These are phyloP conservation scores for Yarrowia yakushimensis DNA, from an alignment of 805 yeast species.

Conservation along the genomic window DNA sequence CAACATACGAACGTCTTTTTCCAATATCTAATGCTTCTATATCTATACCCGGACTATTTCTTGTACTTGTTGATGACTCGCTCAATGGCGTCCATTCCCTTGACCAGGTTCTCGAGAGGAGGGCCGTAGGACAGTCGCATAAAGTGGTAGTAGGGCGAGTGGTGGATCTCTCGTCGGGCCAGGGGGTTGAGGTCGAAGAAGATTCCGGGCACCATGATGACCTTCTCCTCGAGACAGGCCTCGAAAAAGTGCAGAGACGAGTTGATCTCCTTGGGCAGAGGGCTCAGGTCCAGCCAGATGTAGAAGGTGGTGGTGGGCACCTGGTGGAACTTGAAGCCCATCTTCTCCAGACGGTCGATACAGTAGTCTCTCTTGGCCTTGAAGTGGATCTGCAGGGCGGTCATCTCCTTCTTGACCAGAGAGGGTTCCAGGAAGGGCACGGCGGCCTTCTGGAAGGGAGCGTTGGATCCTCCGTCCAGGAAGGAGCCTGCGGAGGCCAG, in stretches of 20 bases:
- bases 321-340: constrained; percentile 53
- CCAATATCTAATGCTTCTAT: not conserved
- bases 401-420: constrained; percentile 51
- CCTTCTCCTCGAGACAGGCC: constrained; percentile 57
- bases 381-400: constrained; percentile 56
- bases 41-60: not conserved
- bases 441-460: constrained; percentile 61
- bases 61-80: constrained; percentile 37
- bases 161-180: constrained; percentile 47
- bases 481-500: constrained; percentile 57
- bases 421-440: constrained; percentile 51
- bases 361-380: constrained; percentile 56
- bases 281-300: constrained; percentile 55
- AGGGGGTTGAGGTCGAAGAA: constrained; percentile 59
- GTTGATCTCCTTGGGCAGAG: constrained; percentile 53
- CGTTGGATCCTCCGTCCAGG: constrained; percentile 59
- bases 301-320: constrained; percentile 58
- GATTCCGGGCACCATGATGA: constrained; percentile 60
- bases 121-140: constrained; percentile 62
- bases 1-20: not conserved
- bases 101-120: constrained; percentile 47
- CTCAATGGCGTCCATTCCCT: constrained; percentile 63
- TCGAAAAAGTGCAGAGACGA: constrained; percentile 61
- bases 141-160: constrained; percentile 57
- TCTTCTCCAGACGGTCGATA: constrained; percentile 45